Evolutionary conservation across 331 rosid genomes (phyloP).

Genomic region (Quercus tomentella): DNA sequence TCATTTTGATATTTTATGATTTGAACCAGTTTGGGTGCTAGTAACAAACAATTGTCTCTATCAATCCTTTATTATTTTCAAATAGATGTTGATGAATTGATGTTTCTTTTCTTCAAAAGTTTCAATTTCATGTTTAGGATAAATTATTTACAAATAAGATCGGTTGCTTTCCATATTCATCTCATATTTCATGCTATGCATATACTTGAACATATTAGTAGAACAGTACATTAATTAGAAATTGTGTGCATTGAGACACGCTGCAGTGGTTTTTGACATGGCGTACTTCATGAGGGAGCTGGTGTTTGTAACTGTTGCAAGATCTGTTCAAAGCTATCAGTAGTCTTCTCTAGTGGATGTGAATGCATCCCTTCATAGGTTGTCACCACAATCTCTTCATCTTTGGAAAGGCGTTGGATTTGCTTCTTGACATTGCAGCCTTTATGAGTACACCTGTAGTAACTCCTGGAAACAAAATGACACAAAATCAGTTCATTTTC

Average conservation of each 20-base stretch:
- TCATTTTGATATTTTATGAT: neutral
- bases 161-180: neutral
- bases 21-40: neutral
- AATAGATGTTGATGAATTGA: neutral
- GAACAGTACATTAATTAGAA: neutral
- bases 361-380: constrained; percentile 40
- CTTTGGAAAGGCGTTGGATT: constrained; percentile 46
- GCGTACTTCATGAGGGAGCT: neutral
- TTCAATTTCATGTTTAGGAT: neutral
- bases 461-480: constrained; percentile 35
- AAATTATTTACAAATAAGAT: neutral
- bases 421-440: constrained; percentile 70
- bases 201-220: neutral
- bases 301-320: constrained; percentile 11
- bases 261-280: neutral
- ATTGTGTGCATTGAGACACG: neutral
- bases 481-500: neutral
- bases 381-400: constrained; percentile 38
- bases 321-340: constrained; percentile 12
- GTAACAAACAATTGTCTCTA: neutral
- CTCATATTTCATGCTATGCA: neutral
- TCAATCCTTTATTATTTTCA: neutral
- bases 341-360: constrained; percentile 11
- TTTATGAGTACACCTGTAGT: constrained; percentile 49
- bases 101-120: neutral